These are phyloP conservation scores for Emergomyces orientalis DNA, from an alignment of 2,329 filamentous ascomycete genomes.

Conservation along the genomic window DNA sequence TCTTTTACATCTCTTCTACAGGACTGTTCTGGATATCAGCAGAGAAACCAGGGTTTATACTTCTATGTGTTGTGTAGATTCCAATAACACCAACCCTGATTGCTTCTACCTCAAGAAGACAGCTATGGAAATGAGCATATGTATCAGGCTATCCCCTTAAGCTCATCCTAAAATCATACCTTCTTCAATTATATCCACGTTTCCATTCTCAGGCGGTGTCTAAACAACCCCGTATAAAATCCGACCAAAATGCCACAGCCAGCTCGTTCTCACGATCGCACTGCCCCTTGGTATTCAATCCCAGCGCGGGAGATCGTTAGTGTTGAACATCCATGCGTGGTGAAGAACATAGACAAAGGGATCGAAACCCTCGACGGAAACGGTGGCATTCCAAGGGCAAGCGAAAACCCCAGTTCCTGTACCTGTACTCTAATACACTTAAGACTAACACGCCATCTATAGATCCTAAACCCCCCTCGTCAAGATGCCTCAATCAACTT, in stretches of 20 bases:
- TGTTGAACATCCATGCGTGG: constrained; percentile 58
- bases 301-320: constrained; percentile 47
- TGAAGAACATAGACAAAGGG: constrained; percentile 55
- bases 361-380: constrained; percentile 54
- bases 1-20: too few relatives aligned
- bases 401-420: too few relatives aligned
- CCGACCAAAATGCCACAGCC: background rate
- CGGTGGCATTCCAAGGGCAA: constrained; percentile 45
- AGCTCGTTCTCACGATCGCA: constrained; percentile 10
- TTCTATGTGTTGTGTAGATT: too few relatives aligned
- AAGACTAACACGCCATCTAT: background rate
- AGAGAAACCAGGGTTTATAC: too few relatives aligned
- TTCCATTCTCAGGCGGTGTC: background rate
- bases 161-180: background rate
- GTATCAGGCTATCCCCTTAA: background rate
- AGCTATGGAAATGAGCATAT: background rate
- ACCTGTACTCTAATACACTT: too few relatives aligned
- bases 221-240: too few relatives aligned
- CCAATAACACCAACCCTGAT: too few relatives aligned
- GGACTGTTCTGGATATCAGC: background rate
- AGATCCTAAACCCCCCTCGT: constrained; percentile 41
- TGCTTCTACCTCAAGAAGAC: too few relatives aligned
- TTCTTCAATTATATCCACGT: background rate
- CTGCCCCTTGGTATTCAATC: constrained; percentile 43
- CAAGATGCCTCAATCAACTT: constrained; percentile 50